These are phyloP conservation scores for Leccinum variabile DNA, from an alignment of 1,284 basidiomycete genomes.

Conservation along the genomic window DNA sequence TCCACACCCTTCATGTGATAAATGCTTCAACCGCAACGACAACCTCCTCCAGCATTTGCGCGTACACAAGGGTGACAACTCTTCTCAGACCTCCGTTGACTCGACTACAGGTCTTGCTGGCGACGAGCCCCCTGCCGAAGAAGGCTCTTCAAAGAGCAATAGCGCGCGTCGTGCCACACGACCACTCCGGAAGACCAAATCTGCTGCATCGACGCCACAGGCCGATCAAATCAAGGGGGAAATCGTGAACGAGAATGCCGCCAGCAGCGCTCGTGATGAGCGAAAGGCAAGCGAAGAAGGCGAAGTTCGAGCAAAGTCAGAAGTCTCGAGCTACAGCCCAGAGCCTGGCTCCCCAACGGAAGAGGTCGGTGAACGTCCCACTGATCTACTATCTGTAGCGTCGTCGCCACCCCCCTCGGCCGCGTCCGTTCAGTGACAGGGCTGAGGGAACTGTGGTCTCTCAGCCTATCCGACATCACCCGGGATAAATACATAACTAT, in stretches of 20 bases:
- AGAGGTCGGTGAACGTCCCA: conserved; percentile 21
- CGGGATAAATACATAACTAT: conserved; percentile 34
- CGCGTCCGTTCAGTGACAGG: conserved; percentile 29
- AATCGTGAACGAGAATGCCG: conserved; percentile 18
- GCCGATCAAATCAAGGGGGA: conserved; percentile 27
- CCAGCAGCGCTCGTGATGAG: conserved; percentile 13
- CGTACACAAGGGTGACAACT: conserved; percentile 49
- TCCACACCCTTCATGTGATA: conserved; percentile 53
- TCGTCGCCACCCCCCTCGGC: conserved; percentile 35
- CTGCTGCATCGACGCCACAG: conserved; percentile 37
- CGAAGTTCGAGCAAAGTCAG: conserved; percentile 17
- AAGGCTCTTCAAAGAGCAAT: conserved; percentile 26
- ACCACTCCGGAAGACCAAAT: conserved; percentile 37
- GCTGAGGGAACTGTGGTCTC: conserved; percentile 2
- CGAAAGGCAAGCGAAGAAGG: conserved; percentile 12
- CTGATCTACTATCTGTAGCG: conserved; percentile 31
- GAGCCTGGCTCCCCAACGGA: conserved; percentile 28
- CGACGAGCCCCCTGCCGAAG: conserved; percentile 29
- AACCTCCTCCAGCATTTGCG: conserved; percentile 63
- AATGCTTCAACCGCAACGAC: conserved; percentile 63
- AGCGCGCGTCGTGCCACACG: conserved; percentile 31
- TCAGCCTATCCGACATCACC: conserved; percentile 13
- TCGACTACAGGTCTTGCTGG: conserved; percentile 27
- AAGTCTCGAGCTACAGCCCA: conserved; percentile 18
- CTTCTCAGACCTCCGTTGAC: conserved; percentile 38